phyloP scores from a whole-genome alignment of 495 filamentous ascomycete species.

The Stereocaulon alpinum region DNA sequence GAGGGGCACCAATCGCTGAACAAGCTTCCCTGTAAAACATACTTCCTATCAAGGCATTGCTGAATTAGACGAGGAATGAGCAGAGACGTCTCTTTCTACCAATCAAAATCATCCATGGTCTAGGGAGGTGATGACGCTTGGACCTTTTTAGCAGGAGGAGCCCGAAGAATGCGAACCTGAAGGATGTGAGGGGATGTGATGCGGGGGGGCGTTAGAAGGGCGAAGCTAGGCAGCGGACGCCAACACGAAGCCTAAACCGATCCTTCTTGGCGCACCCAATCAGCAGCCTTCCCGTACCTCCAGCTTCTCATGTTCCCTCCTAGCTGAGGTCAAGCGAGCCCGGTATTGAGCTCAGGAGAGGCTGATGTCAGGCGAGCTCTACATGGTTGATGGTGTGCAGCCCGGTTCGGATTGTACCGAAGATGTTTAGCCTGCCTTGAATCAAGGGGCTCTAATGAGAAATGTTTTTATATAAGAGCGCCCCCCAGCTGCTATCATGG shows the following conservation, averaged over 20 bases:
- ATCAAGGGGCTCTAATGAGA: not conserved
- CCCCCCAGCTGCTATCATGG: constrained; percentile 1
- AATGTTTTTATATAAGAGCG: constrained; percentile 13
- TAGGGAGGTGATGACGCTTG: not conserved
- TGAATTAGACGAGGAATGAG: not conserved
- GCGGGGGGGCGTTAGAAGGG: not conserved
- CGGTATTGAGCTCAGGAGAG: not conserved
- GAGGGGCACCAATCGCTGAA: not conserved
- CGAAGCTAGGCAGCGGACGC: not conserved
- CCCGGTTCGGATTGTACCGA: not conserved
- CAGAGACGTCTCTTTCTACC: not conserved
- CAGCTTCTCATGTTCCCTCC: not conserved
- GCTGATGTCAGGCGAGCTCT: not conserved
- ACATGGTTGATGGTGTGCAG: not conserved
- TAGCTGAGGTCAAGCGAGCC: not conserved
- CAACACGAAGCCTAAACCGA: not conserved
- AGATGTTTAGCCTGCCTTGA: not conserved
- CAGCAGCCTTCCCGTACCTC: not conserved
- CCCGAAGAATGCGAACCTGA: constrained; percentile 4
- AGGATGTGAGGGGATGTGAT: constrained; percentile 10
- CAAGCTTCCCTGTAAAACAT: not conserved
- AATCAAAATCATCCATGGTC: not conserved
- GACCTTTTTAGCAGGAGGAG: not conserved
- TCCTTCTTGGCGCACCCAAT: not conserved
- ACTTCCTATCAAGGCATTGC: not conserved